Evolutionary conservation across 306 rosid genomes (phyloP).

Genomic region (Prunus mongolica): DNA sequence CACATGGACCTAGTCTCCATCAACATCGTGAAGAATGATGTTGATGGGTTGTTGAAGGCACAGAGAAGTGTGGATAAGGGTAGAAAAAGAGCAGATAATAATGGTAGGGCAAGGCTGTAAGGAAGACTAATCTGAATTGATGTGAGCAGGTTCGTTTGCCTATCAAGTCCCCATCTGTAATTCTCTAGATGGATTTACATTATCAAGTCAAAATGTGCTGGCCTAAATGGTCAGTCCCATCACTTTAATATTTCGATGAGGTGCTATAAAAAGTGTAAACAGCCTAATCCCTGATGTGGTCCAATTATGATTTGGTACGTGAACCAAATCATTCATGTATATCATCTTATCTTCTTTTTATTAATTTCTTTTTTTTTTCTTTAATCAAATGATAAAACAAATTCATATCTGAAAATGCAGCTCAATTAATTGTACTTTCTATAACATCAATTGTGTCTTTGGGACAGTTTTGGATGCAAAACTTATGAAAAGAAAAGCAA

Average conservation of each 20-base stretch:
- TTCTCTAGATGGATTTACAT: not conserved
- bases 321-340: not conserved
- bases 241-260: not conserved
- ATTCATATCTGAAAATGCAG: too few relatives aligned
- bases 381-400: too few relatives aligned
- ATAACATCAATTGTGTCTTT: too few relatives aligned
- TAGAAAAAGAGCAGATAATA: not conserved
- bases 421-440: too few relatives aligned
- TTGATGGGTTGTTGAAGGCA: slow-evolving; percentile 4
- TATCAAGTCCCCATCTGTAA: not conserved
- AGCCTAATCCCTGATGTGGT: not conserved
- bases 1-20: not conserved
- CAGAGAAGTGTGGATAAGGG: not conserved
- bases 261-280: not conserved
- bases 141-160: not conserved
- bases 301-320: not conserved
- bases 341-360: too few relatives aligned
- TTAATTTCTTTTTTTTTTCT: too few relatives aligned
- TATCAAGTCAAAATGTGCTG: not conserved
- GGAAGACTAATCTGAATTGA: not conserved
- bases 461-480: too few relatives aligned
- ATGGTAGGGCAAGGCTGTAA: not conserved
- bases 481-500: too few relatives aligned
- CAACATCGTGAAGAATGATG: not conserved
- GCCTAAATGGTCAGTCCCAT: not conserved